A percentile compares a stretch with the other conserved stretches of the same genome.
Evolutionary conservation across 2,329 filamentous ascomycete genomes (phyloP).

Genomic region (Scytalidium sp.): DNA sequence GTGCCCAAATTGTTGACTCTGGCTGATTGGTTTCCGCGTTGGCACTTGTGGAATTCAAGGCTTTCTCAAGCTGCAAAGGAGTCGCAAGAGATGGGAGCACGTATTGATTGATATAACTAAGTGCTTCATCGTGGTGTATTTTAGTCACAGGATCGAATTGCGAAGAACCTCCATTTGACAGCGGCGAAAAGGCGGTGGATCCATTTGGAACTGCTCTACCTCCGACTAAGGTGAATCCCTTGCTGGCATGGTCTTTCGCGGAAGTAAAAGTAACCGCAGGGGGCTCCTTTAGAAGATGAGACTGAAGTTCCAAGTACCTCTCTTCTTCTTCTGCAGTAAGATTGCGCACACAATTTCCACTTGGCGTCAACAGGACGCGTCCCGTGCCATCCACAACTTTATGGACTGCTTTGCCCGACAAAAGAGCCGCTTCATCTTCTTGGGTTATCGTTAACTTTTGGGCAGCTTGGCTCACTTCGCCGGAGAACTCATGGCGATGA

Average conservation of each 20-base stretch:
- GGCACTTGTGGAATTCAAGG: constrained; percentile 18
- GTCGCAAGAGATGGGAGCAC: constrained; percentile 48
- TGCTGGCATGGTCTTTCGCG: constrained; percentile 50
- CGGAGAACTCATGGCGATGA: constrained; percentile 29
- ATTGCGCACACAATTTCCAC: constrained; percentile 73
- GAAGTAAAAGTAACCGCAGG: constrained; percentile 55
- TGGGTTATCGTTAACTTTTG: constrained; percentile 46
- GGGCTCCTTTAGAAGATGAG: constrained; percentile 48
- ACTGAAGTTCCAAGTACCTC: constrained; percentile 67
- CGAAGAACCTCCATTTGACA: constrained; percentile 25
- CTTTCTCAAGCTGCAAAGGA: constrained; percentile 30
- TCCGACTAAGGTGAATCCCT: constrained; percentile 61
- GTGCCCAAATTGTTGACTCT: constrained; percentile 21
- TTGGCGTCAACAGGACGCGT: constrained; percentile 70
- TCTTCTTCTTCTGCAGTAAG: constrained; percentile 67
- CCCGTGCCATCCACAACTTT: constrained; percentile 59
- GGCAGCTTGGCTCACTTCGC: constrained; percentile 18
- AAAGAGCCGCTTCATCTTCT: constrained; percentile 53
- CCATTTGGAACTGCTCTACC: constrained; percentile 64
- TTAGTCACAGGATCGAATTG: constrained; percentile 59
- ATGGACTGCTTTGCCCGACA: constrained; percentile 55
- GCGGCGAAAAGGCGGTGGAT: constrained; percentile 58
- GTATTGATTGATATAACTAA: constrained; percentile 68
- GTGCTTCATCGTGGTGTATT: constrained; percentile 63
- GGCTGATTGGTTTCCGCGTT: constrained; percentile 19